phyloP scores from a whole-genome alignment of 371 early-diverging fungal genomes.

The Apophysomyces sp. region DNA sequence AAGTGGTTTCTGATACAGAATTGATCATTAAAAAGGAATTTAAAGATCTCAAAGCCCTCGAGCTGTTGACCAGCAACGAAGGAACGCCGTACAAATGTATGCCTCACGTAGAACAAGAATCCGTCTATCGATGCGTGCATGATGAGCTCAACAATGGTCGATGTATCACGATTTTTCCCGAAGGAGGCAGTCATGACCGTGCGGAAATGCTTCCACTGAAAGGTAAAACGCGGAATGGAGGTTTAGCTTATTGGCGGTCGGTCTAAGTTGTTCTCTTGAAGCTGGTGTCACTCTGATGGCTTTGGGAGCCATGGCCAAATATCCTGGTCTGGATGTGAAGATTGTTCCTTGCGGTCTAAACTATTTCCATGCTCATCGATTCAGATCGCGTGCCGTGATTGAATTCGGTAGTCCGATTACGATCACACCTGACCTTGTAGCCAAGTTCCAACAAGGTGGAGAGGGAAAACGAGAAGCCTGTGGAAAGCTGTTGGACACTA shows the following conservation, averaged over 20 bases:
- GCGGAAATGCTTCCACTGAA: slow-evolving; percentile 93
- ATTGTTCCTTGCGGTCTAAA: slow-evolving; percentile 93
- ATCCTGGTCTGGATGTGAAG: slow-evolving; percentile 86
- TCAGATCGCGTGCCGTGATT: slow-evolving; percentile 94
- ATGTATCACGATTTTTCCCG: slow-evolving; percentile 97
- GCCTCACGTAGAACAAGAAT: slow-evolving; percentile 88
- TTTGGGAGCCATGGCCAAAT: slow-evolving; percentile 88
- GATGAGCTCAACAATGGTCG: slow-evolving; percentile 75
- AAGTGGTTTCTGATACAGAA: slow-evolving; percentile 80
- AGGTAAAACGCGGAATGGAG: slow-evolving; percentile 32
- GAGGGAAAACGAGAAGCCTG: slow-evolving; percentile 80
- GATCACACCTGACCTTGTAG: slow-evolving; percentile 77
- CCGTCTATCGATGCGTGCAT: slow-evolving; percentile 83
- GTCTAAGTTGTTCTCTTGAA: slow-evolving; percentile 14
- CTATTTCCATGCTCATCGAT: slow-evolving; percentile 96
- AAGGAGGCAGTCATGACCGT: slow-evolving; percentile 97
- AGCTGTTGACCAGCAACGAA: slow-evolving; percentile 52
- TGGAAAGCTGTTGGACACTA: slow-evolving; percentile 73
- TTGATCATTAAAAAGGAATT: slow-evolving; percentile 61
- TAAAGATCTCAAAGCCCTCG: slow-evolving; percentile 65
- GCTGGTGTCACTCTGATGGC: slow-evolving; percentile 93
- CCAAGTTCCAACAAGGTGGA: slow-evolving; percentile 84
- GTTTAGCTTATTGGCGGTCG: neutral
- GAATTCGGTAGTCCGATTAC: slow-evolving; percentile 94
- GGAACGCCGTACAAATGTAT: slow-evolving; percentile 75